Conservation (phyloP, 2,329 filamentous ascomycete species). For the Fusarium clavum region DNA sequence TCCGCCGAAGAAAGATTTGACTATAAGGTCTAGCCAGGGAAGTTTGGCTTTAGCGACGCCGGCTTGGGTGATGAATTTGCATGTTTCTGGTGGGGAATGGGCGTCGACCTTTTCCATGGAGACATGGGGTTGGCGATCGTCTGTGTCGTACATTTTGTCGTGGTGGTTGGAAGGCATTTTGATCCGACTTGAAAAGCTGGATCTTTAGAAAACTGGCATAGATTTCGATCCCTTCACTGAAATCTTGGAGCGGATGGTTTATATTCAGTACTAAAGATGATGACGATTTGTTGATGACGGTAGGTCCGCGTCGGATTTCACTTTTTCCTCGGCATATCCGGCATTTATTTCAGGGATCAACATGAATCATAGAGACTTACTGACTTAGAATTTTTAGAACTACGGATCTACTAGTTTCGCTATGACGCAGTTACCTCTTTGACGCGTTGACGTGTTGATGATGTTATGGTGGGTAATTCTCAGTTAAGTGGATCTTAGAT, state of each 20-base stretch:
- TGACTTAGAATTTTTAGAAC: too few species aligned
- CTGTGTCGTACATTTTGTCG: background rate
- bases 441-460: background rate
- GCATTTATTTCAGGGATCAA: background rate
- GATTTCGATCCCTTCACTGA: too few species aligned
- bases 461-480: background rate
- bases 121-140: background rate
- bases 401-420: too few species aligned
- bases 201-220: too few species aligned
- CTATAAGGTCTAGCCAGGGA: background rate
- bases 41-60: background rate
- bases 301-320: background rate
- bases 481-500: background rate
- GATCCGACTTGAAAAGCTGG: too few species aligned
- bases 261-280: background rate
- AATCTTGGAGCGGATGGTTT: fast-evolving
- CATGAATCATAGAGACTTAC: background rate
- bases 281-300: background rate
- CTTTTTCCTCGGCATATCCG: background rate
- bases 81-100: background rate
- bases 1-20: background rate
- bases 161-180: background rate
- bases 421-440: background rate
- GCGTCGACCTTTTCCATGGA: background rate
- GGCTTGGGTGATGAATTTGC: background rate